A percentile compares a stretch with the other conserved stretches of the same genome.
These are phyloP conservation scores for Diaporthe nobilis DNA, from an alignment of 2,329 filamentous ascomycete genomes.

Conservation along the genomic window DNA sequence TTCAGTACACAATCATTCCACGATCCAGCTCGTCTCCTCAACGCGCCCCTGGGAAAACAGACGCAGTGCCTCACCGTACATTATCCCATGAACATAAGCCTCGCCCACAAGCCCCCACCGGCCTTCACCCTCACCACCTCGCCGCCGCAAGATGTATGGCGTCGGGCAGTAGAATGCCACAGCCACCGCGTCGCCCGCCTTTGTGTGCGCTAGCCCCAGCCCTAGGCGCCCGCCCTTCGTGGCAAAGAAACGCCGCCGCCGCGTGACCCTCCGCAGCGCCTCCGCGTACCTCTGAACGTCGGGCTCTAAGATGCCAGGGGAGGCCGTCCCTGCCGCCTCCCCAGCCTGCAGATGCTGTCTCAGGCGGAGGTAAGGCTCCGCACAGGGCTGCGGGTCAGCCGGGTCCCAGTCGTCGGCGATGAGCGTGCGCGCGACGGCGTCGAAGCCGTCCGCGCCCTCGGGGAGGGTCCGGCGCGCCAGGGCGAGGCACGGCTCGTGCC, in stretches of 20 bases:
- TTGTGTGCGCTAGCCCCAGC: neutral
- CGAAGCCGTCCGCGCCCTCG: neutral
- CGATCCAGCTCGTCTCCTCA: neutral
- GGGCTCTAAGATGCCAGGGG: neutral
- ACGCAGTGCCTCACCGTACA: neutral
- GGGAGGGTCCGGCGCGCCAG: neutral
- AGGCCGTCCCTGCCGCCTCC: neutral
- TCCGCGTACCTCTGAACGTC: neutral
- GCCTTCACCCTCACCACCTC: neutral
- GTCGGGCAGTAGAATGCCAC: neutral
- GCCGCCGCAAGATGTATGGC: neutral
- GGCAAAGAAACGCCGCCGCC: neutral
- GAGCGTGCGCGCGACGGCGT: neutral
- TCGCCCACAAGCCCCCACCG: neutral
- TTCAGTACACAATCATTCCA: no score
- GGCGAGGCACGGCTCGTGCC: neutral
- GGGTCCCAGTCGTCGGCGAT: neutral
- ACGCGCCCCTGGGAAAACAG: neutral
- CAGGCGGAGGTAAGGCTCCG: neutral
- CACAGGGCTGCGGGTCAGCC: neutral
- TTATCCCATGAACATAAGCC: neutral
- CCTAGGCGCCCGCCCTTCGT: neutral
- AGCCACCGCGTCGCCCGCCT: neutral
- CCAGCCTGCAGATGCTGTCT: neutral
- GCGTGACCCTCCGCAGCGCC: neutral